Evolutionary conservation across 345 rosid species (phyloP).

Genomic region (Bretschneidera sinensis): DNA sequence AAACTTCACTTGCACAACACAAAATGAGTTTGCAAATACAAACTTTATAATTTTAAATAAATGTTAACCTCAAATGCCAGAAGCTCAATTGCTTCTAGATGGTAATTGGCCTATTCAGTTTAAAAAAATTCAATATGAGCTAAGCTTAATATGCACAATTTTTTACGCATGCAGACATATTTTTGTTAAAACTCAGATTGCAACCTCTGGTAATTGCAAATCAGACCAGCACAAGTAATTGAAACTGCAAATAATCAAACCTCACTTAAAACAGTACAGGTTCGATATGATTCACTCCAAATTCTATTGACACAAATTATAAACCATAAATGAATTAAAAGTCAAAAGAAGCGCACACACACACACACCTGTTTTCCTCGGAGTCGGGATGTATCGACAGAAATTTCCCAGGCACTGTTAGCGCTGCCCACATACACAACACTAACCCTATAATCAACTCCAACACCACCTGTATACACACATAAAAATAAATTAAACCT

Average conservation of each 20-base stretch:
- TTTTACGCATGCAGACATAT: too few species aligned
- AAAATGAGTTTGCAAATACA: too few species aligned
- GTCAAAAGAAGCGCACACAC: slow-evolving; percentile 28
- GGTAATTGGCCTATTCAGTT: neutral
- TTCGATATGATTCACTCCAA: neutral
- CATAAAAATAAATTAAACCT: neutral
- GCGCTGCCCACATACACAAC: slow-evolving; percentile 89
- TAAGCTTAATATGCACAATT: neutral
- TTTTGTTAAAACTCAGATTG: too few species aligned
- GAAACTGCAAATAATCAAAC: neutral
- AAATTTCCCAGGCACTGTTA: slow-evolving; percentile 84
- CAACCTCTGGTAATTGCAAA: neutral
- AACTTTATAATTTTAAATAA: too few species aligned
- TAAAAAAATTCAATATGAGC: too few species aligned
- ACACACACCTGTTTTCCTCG: slow-evolving; percentile 79
- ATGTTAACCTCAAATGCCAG: too few species aligned
- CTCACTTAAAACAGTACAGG: neutral
- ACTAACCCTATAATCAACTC: slow-evolving; percentile 71
- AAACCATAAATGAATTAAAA: neutral
- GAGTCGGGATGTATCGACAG: slow-evolving; percentile 84
- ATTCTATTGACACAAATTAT: neutral
- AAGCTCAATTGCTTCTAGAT: too few species aligned
- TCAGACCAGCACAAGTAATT: neutral
- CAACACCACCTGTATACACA: slow-evolving; percentile 50
- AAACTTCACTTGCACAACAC: too few species aligned